Conservation (phyloP, 2,329 filamentous ascomycete genomes). For the Xylaria sp. region DNA sequence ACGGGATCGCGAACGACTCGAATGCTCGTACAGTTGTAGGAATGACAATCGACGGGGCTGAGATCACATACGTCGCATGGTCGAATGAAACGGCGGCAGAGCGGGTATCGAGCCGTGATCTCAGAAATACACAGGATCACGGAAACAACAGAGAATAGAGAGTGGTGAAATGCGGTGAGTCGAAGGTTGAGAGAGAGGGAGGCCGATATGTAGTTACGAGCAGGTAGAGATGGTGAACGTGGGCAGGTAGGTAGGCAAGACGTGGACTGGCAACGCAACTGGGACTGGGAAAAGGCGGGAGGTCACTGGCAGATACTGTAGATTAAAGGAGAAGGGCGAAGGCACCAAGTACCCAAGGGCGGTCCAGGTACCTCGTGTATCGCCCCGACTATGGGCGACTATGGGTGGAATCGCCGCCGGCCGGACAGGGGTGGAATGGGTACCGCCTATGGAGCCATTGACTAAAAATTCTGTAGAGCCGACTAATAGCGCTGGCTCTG, state of each 20-base stretch:
- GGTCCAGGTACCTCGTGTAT: slow-evolving; percentile 26
- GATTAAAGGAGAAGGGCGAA: slow-evolving; percentile 29
- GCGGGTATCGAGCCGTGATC: not conserved
- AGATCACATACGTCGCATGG: not conserved
- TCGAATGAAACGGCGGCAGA: not conserved
- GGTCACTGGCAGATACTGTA: slow-evolving; percentile 19
- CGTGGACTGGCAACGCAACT: slow-evolving; percentile 17
- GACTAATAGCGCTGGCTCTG: not conserved
- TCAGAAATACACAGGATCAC: not conserved
- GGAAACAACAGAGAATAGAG: not conserved
- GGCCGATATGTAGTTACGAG: slow-evolving; percentile 3
- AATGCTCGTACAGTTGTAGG: not conserved
- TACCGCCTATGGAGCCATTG: slow-evolving; percentile 23
- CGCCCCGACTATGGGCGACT: no score
- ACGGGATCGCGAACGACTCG: not conserved
- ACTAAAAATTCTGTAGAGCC: slow-evolving; percentile 19
- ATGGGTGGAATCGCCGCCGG: slow-evolving; percentile 1
- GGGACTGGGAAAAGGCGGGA: slow-evolving; percentile 25
- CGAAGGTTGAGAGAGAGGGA: slow-evolving; percentile 7
- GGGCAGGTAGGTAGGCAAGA: not conserved
- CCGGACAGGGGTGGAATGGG: slow-evolving; percentile 8
- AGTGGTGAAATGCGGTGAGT: not conserved
- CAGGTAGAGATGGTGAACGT: slow-evolving; percentile 5
- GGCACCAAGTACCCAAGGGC: slow-evolving; percentile 26
- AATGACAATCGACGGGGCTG: not conserved